Conservation (phyloP, 1,139 yeast species). For the Hemisphaericaspora xylofermentans region DNA sequence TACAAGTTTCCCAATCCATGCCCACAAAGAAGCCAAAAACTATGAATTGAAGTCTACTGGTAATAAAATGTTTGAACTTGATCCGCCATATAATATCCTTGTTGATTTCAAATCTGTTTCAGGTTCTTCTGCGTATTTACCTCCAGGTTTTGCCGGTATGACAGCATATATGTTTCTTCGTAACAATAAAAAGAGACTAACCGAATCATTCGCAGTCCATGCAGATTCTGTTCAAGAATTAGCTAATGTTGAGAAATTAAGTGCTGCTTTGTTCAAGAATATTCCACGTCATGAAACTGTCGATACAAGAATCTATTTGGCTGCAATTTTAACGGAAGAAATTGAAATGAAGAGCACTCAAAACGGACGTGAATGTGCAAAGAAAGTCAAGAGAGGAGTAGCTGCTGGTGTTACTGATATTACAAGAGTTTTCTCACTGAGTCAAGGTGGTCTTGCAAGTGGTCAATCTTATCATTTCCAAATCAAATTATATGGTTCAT, state of each 20-base stretch:
- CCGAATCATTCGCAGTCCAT: conserved; percentile 78
- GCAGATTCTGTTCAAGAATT: conserved; percentile 60
- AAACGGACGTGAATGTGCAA: conserved; percentile 24
- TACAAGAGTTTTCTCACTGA: conserved; percentile 70
- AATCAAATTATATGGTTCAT: conserved; percentile 72
- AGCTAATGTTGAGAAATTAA: conserved; percentile 60
- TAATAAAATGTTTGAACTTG: conserved; percentile 47
- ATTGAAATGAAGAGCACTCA: conserved; percentile 37
- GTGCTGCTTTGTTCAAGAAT: conserved; percentile 79
- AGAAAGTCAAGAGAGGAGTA: conserved; percentile 68
- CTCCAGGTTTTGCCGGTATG: conserved; percentile 69
- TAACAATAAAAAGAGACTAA: conserved; percentile 61
- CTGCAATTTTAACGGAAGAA: conserved; percentile 66
- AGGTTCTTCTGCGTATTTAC: conserved; percentile 60
- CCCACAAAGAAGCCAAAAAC: conserved; percentile 32
- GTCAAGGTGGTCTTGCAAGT: conserved; percentile 56
- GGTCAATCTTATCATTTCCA: conserved; percentile 72
- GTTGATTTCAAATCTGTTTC: conserved; percentile 76
- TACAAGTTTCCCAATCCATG: conserved; percentile 65
- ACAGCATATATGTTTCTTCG: conserved; percentile 74
- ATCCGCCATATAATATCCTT: conserved; percentile 71
- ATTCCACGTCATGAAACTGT: conserved; percentile 72
- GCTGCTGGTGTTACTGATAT: conserved; percentile 91
- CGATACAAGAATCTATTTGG: conserved; percentile 61
- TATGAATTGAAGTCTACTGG: conserved; percentile 44